Evolutionary conservation across 192 early-diverging fungal species (phyloP).

Genomic region (Mortierella antarctica): DNA sequence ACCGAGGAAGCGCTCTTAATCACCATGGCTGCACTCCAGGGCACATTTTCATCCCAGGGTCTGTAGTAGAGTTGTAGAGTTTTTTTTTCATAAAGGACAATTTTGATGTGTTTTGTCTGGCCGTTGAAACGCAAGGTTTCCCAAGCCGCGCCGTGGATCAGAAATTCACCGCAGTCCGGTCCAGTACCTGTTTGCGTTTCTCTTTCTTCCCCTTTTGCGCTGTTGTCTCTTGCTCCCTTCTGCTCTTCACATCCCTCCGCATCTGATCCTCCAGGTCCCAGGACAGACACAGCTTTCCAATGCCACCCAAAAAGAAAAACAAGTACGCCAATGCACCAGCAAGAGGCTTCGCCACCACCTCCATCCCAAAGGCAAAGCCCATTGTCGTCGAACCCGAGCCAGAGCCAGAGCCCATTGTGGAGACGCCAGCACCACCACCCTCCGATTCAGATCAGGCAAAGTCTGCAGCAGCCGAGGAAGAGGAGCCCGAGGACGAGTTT

Average conservation of each 20-base stretch:
- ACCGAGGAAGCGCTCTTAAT: slow-evolving; percentile 70
- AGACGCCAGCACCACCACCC: background rate
- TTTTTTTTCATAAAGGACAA: too few species aligned
- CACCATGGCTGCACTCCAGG: slow-evolving; percentile 54
- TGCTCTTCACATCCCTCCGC: background rate
- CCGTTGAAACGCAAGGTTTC: too few species aligned
- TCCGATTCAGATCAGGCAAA: background rate
- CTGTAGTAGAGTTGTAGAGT: too few species aligned
- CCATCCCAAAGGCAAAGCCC: slow-evolving; percentile 49
- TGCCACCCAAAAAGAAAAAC: slow-evolving; percentile 54
- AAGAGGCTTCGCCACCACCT: slow-evolving; percentile 51
- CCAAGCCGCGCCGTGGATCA: too few species aligned
- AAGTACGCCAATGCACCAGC: slow-evolving; percentile 50
- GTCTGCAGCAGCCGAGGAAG: background rate
- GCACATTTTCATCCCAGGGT: slow-evolving; percentile 27
- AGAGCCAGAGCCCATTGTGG: background rate
- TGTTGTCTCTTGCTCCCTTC: background rate
- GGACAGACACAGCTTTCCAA: background rate
- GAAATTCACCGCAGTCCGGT: too few species aligned
- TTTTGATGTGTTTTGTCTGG: too few species aligned
- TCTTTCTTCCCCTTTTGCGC: too few species aligned
- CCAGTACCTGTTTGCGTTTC: too few species aligned
- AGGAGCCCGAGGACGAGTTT: slow-evolving; percentile 42
- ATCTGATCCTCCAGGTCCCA: background rate
- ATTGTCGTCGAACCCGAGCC: background rate